Conservation (phyloP, 2,329 filamentous ascomycete genomes). For the Kalmusia sp. region DNA sequence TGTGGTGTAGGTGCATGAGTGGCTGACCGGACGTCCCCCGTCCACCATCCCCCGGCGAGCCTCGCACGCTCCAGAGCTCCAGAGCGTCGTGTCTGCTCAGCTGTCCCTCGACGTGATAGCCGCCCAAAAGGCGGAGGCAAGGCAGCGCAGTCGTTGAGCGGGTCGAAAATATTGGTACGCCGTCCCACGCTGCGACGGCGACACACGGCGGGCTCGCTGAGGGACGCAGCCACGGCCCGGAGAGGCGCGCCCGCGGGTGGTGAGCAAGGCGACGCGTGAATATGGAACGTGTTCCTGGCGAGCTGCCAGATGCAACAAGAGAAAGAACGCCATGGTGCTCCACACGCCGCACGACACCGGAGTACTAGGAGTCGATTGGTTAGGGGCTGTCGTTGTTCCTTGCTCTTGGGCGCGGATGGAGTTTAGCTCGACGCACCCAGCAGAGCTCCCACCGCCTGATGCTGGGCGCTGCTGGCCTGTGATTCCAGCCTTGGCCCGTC, state of each 20-base stretch:
- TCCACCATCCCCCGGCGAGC: too few relatives aligned
- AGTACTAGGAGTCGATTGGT: constrained; percentile 25
- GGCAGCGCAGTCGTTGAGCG: not conserved
- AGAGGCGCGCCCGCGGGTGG: constrained; percentile 17
- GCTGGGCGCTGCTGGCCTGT: constrained; percentile 43
- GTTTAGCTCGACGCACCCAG: constrained; percentile 19
- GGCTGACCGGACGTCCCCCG: not conserved
- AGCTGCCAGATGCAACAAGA: constrained; percentile 34
- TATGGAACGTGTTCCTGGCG: constrained; percentile 43
- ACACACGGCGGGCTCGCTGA: not conserved
- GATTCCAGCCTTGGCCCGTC: constrained; percentile 43
- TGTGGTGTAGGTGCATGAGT: not conserved
- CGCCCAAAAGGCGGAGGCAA: not conserved
- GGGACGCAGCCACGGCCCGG: constrained; percentile 14
- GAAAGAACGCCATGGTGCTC: constrained; percentile 31
- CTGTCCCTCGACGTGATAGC: not conserved
- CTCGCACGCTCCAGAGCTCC: too few relatives aligned
- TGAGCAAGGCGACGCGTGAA: constrained; percentile 29
- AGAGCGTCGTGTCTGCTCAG: too few relatives aligned
- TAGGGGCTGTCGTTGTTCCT: constrained; percentile 33
- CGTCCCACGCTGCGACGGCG: not conserved
- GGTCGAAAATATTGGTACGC: not conserved
- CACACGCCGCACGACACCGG: constrained; percentile 35
- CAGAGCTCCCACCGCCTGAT: constrained; percentile 24
- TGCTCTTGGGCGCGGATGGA: constrained; percentile 31